Base-by-base conservation (phyloP, 352 stramenopile species). In the Hyaloperonospora brassicae region DNA sequence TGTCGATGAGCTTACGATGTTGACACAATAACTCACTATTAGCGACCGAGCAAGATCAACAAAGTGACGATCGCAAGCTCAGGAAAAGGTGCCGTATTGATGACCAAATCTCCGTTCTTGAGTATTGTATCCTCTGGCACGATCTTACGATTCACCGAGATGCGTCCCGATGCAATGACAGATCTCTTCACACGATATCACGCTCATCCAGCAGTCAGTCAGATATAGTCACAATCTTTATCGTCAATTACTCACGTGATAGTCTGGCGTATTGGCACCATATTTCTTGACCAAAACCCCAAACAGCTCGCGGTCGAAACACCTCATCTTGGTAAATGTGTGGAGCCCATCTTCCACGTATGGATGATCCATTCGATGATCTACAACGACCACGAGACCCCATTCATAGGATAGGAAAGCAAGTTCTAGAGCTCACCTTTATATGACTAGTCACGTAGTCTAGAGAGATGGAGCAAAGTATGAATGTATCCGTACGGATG, bases 311-410 rank as follows among this genome's bases (percentile, higher is more conserved):
- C 81, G 76, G 2, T 77, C 73, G 47, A 97, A 79, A 95, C 96
- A 99, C 38, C 96, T 84, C 65, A 85, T 68, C 60, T 99, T 99
- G 49, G 95, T 93, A 68, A 93, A 91, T 27, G 93, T 98, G 34
- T 83, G 73, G 69, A 98, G 98, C 55, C n/a, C n/a, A n/a, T 96
- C 91, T 61, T 97, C 98, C 49, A 96, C 84, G 68, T 98, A 98
- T 12, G 96, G 96, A 72, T 87, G 73, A 22, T 96, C 83, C 55
- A 89, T 72, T 24, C 84, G 76, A 56, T 91, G 91, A 3, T 79
- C 84, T 93, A 48, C 54, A 27, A 47, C 31, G 41, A 22, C 31
- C 23, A 61, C 30, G 44, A 49, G 17, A 1, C 41, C 55, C 36
- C 4, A 40, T 6, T 39, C n/a, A n/a, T n/a, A n/a, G n/a, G n/a